These are phyloP conservation scores for Suillus luteus DNA, from an alignment of 768 basidiomycete genomes.

Conservation along the genomic window DNA sequence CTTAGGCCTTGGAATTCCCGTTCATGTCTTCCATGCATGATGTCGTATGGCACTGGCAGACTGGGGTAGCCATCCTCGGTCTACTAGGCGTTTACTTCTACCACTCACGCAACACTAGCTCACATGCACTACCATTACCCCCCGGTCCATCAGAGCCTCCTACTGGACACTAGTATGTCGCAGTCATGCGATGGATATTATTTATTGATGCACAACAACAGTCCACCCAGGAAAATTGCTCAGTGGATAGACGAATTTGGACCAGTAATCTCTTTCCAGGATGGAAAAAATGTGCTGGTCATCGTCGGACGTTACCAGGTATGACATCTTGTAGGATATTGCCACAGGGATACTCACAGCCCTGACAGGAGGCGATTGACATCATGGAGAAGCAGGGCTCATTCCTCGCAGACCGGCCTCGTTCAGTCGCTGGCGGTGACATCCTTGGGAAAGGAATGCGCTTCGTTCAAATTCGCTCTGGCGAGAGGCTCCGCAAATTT, in stretches of 20 bases:
- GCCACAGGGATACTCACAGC: conserved; percentile 13
- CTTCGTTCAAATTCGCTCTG: conserved; percentile 50
- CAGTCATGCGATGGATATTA: too few relatives aligned
- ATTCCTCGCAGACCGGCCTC: conserved; percentile 50
- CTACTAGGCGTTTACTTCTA: not conserved
- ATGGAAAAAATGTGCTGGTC: conserved; percentile 9
- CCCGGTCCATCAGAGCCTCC: conserved; percentile 11
- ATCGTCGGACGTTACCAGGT: conserved; percentile 15
- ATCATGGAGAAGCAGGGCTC: conserved; percentile 65
- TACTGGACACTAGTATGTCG: conserved; percentile 3
- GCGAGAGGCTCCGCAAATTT: conserved; percentile 59
- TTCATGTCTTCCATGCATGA: not conserved
- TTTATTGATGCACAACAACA: not conserved
- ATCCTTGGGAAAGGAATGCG: conserved; percentile 62
- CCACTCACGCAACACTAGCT: not conserved
- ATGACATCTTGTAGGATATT: conserved; percentile 19
- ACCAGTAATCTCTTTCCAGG: conserved; percentile 10
- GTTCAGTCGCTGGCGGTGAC: conserved; percentile 55
- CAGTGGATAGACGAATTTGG: conserved; percentile 14
- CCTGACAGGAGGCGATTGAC: conserved; percentile 46
- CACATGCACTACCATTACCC: not conserved
- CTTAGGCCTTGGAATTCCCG: not conserved
- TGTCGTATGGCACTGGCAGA: not conserved
- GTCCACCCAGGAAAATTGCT: conserved; percentile 2
- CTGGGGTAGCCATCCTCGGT: not conserved